These are phyloP conservation scores for Pistacia atlantica DNA, from an alignment of 345 rosid species.

Conservation along the genomic window DNA sequence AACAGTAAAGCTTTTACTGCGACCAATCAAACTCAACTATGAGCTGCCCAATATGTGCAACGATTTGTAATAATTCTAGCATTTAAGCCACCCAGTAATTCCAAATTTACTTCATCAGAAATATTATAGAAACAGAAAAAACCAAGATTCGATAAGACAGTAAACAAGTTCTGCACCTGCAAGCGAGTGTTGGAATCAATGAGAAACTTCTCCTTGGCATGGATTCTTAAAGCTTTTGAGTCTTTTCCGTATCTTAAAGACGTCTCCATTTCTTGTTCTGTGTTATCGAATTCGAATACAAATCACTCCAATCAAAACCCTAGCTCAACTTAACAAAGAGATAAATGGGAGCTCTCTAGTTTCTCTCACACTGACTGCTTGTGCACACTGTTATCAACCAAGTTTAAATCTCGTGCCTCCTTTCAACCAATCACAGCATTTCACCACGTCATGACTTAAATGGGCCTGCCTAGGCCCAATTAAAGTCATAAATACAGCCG, in stretches of 20 bases:
- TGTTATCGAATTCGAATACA: neutral
- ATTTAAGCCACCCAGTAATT: neutral
- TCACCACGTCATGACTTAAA: neutral
- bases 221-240: constrained; percentile 69
- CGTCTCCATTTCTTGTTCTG: constrained; percentile 59
- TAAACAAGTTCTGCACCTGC: constrained; percentile 47
- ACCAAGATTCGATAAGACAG: neutral
- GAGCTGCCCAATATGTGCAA: neutral
- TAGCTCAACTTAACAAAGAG: neutral
- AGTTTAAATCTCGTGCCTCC: neutral
- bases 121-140: neutral
- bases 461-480: too few species aligned
- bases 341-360: too few species aligned
- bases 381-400: neutral
- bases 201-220: constrained; percentile 78
- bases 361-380: too few species aligned
- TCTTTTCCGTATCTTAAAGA: constrained; percentile 70
- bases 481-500: neutral
- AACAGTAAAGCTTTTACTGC: neutral
- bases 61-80: neutral
- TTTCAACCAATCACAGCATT: neutral
- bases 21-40: neutral
- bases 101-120: neutral
- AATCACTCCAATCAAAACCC: constrained; percentile 5
- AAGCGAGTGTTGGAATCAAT: constrained; percentile 65